Evolutionary conservation across 1,284 basidiomycete species (phyloP), one percentile per base, ranked within the genome.

Genomic region (Heterobasidion parviporum): DNA sequence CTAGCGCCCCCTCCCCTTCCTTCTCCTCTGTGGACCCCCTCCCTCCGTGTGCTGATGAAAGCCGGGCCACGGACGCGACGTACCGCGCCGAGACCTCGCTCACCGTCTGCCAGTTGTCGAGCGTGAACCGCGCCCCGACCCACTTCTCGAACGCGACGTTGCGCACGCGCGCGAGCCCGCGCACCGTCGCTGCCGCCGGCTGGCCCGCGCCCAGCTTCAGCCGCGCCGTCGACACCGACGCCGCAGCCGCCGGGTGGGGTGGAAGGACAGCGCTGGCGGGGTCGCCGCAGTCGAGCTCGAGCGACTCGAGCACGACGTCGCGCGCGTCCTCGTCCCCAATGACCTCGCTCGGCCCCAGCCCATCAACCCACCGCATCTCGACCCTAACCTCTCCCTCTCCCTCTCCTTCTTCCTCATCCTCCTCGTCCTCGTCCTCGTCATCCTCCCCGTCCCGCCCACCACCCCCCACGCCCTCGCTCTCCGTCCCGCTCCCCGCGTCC

Each of bases 51-150:
- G 5, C 26, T 3, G 26, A 26, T 3, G 26, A 26, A 26, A 26
- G 26, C 26, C 26, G 3, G 26, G 3, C 2, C 16, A 87, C 62
- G 26, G 87, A 85, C 61, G 88, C 85, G 53, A 82, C 72, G 69
- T 92, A 89, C 48, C 81, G 83, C 26, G 86, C 94, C 1, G 87
- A 83, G 50, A 98, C 91, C 72, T 98, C 95, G 68, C 88, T 93
- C 57, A 92, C 95, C 41, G 95, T 98, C 70, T 94, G 91, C 95
- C 96, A 98, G 65, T 79, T 80, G 69, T 98, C 95, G 62, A 95
- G 81, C 1, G 95, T 98, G 72, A 98, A 98, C 44, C 95, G 85
- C 20, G 93, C 83, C 8, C 85, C 89, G 56, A 98, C 80, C 78
- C 83, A 86, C 73, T 98, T 98, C 64, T 91, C 80, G 72, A 86